Evolutionary conservation across 192 early-diverging fungal species (phyloP).

Genomic region (Diversispora epigaea): DNA sequence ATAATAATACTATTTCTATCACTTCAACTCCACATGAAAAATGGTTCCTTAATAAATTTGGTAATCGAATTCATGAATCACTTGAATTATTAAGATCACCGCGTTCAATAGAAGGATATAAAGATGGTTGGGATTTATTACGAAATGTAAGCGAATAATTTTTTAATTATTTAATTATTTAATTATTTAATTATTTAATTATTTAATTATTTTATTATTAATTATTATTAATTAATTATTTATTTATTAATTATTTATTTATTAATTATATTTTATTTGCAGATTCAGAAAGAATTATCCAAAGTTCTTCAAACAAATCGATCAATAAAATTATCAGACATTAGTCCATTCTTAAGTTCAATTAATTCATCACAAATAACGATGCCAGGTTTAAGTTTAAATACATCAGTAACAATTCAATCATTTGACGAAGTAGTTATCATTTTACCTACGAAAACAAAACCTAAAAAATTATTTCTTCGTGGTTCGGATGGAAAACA

Average conservation of each 20-base stretch:
- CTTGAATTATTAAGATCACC: constrained; percentile 49
- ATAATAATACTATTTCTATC: constrained; percentile 41
- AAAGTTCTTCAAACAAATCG: constrained; percentile 58
- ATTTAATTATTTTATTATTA: background rate
- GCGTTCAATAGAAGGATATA: constrained; percentile 41
- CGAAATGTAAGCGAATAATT: constrained; percentile 48
- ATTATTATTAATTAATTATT: background rate
- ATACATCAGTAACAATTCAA: constrained; percentile 43
- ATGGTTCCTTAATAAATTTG: constrained; percentile 62
- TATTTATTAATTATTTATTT: background rate
- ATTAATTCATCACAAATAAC: constrained; percentile 48
- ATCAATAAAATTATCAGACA: constrained; percentile 51
- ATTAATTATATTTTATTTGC: constrained; percentile 16
- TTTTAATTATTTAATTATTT: background rate
- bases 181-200: background rate
- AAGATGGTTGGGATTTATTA: constrained; percentile 58
- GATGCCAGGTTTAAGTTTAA: constrained; percentile 47
- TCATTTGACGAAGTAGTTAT: constrained; percentile 53
- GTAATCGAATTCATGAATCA: constrained; percentile 54
- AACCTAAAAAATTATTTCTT: constrained; percentile 83
- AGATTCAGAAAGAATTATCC: constrained; percentile 58
- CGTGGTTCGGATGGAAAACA: constrained; percentile 53
- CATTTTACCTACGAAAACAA: constrained; percentile 83
- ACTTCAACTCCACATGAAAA: constrained; percentile 62
- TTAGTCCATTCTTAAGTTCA: constrained; percentile 61